Percentiles rank a stretch among this genome's conserved stretches.
Evolutionary conservation across 2,329 filamentous ascomycete species (phyloP).

Genomic region (Nothophoma quercina): DNA sequence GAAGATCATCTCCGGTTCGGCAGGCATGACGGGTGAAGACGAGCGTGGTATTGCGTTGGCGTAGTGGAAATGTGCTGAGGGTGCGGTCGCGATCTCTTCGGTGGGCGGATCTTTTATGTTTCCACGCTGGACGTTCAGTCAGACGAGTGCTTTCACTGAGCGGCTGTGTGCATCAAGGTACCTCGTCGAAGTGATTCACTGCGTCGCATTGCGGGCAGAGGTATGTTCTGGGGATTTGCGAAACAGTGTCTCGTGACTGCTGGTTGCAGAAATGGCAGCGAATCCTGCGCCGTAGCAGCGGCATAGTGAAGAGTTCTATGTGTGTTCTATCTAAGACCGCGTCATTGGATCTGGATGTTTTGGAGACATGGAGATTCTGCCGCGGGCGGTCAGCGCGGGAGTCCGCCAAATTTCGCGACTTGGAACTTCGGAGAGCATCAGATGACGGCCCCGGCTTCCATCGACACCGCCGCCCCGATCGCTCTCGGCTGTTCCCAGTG

Average conservation of each 20-base stretch:
- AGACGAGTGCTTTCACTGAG: not conserved
- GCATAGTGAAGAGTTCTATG: constrained; percentile 33
- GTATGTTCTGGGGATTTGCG: constrained; percentile 34
- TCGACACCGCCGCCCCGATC: not conserved
- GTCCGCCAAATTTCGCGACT: constrained; percentile 19
- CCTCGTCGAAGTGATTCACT: constrained; percentile 87
- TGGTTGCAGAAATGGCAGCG: constrained; percentile 47
- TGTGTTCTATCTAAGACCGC: too few relatives aligned
- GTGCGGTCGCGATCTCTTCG: constrained; percentile 53
- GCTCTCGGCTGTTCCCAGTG: too few relatives aligned
- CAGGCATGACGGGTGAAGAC: constrained; percentile 29
- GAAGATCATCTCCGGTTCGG: constrained; percentile 57
- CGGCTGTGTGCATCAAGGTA: constrained; percentile 47
- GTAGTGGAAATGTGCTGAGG: constrained; percentile 30
- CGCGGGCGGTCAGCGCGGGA: constrained; percentile 11
- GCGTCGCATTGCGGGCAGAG: constrained; percentile 74
- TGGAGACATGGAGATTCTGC: constrained; percentile 20
- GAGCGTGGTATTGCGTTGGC: constrained; percentile 35
- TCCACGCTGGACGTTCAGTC: constrained; percentile 69
- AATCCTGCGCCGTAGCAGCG: constrained; percentile 44
- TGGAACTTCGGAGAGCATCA: not conserved
- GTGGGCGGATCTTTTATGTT: constrained; percentile 86
- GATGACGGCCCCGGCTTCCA: not conserved
- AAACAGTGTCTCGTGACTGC: constrained; percentile 30
- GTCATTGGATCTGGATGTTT: constrained; percentile 5